Percentiles rank a stretch among this genome's conserved stretches.
Conservation (phyloP, 1,284 basidiomycete species). For the Pseudozyma thailandica region DNA sequence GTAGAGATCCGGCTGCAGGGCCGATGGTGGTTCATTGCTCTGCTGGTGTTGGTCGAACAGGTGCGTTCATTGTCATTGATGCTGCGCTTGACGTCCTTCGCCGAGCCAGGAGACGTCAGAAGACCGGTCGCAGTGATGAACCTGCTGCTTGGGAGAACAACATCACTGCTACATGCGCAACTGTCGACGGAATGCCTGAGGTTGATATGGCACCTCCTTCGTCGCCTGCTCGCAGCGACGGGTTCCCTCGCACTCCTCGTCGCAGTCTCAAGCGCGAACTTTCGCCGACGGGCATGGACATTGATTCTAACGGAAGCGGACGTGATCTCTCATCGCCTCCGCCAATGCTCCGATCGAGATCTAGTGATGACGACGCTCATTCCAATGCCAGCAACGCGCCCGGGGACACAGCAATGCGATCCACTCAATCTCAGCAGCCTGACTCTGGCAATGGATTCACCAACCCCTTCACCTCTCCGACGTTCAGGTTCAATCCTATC, state of each 20-base stretch:
- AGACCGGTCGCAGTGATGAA: not conserved
- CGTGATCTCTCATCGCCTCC: constrained; percentile 54
- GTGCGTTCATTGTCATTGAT: constrained; percentile 64
- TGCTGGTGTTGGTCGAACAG: constrained; percentile 66
- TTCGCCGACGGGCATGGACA: constrained; percentile 57
- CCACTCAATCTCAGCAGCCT: constrained; percentile 40
- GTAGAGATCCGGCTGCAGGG: constrained; percentile 20
- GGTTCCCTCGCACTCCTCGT: constrained; percentile 32
- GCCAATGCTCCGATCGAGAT: constrained; percentile 47
- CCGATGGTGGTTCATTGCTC: constrained; percentile 67
- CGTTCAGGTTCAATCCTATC: constrained; percentile 30
- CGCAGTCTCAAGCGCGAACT: constrained; percentile 56
- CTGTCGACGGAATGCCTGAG: constrained; percentile 18
- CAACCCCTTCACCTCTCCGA: constrained; percentile 38
- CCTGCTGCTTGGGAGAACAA: constrained; percentile 37
- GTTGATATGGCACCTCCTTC: constrained; percentile 46
- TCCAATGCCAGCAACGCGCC: constrained; percentile 1
- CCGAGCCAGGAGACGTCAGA: constrained; percentile 30
- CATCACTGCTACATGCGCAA: constrained; percentile 1
- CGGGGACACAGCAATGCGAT: constrained; percentile 16
- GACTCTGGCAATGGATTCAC: constrained; percentile 13
- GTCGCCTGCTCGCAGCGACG: constrained; percentile 20
- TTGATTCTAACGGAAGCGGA: constrained; percentile 33
- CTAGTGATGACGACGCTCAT: constrained; percentile 27
- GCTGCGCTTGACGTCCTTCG: constrained; percentile 56